Percentiles rank a stretch among this genome's conserved stretches.
These are phyloP conservation scores for Tylopilus plumbeoviolaceoides DNA, from an alignment of 768 basidiomycete species.

Conservation along the genomic window DNA sequence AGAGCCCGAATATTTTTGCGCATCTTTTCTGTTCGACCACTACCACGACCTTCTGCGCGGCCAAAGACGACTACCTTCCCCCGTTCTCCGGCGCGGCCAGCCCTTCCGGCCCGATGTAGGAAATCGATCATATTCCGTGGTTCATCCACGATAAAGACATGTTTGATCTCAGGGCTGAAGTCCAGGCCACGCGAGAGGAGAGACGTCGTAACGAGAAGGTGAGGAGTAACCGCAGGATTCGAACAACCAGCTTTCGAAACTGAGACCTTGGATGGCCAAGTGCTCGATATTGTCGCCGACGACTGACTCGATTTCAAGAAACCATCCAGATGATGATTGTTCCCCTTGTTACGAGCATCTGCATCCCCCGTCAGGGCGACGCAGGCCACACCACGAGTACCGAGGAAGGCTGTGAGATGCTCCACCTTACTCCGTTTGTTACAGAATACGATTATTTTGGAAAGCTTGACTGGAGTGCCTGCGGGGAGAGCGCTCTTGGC, in stretches of 20 bases:
- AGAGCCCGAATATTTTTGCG: constrained; percentile 45
- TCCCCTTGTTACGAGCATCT: constrained; percentile 56
- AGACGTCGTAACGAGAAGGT: constrained; percentile 85
- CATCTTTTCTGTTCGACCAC: constrained; percentile 47
- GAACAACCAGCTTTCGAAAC: constrained; percentile 13
- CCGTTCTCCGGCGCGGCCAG: constrained; percentile 66
- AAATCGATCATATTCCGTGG: constrained; percentile 91
- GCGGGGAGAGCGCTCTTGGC: constrained; percentile 22
- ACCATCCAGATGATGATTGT: constrained; percentile 70
- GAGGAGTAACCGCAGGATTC: constrained; percentile 39
- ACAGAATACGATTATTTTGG: constrained; percentile 79
- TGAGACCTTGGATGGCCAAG: not conserved
- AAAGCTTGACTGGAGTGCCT: constrained; percentile 34
- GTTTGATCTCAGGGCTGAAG: constrained; percentile 70
- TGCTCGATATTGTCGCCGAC: not conserved
- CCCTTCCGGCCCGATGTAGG: constrained; percentile 84
- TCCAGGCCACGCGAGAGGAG: constrained; percentile 88
- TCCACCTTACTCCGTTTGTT: constrained; percentile 71
- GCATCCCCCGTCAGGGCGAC: constrained; percentile 63
- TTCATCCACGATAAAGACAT: constrained; percentile 85
- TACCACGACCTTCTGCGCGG: constrained; percentile 62
- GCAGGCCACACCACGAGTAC: constrained; percentile 56
- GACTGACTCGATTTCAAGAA: constrained; percentile 48
- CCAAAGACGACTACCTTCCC: constrained; percentile 79
- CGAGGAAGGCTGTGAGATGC: constrained; percentile 55